These are phyloP conservation scores for Corylus heterophylla DNA, from an alignment of 306 rosid genomes.

Conservation along the genomic window DNA sequence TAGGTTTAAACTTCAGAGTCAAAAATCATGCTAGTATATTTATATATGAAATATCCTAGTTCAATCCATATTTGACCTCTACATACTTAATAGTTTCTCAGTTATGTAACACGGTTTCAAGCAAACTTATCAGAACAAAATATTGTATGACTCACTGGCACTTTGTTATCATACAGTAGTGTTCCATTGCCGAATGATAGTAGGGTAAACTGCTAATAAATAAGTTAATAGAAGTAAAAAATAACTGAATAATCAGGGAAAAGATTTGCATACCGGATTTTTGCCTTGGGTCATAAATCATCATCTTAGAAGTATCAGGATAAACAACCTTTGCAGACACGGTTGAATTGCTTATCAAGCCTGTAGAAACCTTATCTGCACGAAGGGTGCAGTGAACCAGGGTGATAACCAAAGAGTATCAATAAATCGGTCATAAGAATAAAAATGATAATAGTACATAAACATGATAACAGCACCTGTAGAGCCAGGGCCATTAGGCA, in stretches of 20 bases:
- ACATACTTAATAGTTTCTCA: not conserved
- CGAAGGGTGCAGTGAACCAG: slow-evolving; percentile 22
- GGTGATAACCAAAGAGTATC: slow-evolving; percentile 10
- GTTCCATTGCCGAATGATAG: not conserved
- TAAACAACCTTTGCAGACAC: slow-evolving; percentile 55
- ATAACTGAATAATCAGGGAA: not conserved
- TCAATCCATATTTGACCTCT: not conserved
- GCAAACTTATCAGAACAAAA: not conserved
- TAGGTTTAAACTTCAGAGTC: not conserved
- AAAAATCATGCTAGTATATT: not conserved
- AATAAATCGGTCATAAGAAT: slow-evolving; percentile 20
- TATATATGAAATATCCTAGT: not conserved
- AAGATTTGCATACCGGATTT: slow-evolving; percentile 53
- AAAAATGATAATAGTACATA: slow-evolving; percentile 9
- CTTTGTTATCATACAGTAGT: not conserved
- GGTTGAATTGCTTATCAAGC: slow-evolving; percentile 43
- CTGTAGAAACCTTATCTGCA: slow-evolving; percentile 56
- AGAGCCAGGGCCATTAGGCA: slow-evolving; percentile 49
- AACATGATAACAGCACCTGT: slow-evolving; percentile 45
- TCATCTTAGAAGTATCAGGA: slow-evolving; percentile 89
- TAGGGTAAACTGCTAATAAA: not conserved
- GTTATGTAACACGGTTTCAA: not conserved
- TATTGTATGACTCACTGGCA: not conserved
- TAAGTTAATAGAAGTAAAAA: not conserved
- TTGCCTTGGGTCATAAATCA: slow-evolving; percentile 79